These are phyloP conservation scores for Nakazawaea peltata DNA, from an alignment of 805 yeast species.

Conservation along the genomic window DNA sequence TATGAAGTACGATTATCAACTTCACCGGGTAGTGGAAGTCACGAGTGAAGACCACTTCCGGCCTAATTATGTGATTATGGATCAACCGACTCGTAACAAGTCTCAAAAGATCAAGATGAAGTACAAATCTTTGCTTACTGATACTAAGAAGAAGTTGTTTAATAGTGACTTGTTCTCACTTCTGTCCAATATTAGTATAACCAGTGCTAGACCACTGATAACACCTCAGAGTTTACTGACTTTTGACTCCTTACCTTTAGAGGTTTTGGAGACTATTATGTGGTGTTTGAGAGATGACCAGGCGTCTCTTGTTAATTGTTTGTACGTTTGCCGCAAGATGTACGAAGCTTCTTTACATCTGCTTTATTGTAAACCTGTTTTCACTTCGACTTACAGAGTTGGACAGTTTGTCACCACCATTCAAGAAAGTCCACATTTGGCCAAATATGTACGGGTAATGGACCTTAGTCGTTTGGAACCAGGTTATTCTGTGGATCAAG, in stretches of 20 bases:
- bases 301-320: constrained; percentile 30
- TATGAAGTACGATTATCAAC: constrained; percentile 40
- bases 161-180: constrained; percentile 36
- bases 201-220: background rate
- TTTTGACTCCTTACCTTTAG: constrained; percentile 31
- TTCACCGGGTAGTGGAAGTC: constrained; percentile 16
- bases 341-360: constrained; percentile 43
- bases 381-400: constrained; percentile 68
- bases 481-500: constrained; percentile 25
- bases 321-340: constrained; percentile 45
- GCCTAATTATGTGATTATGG: background rate
- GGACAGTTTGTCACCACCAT: constrained; percentile 73
- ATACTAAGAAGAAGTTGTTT: constrained; percentile 18
- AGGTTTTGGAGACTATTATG: constrained; percentile 32
- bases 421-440: constrained; percentile 47
- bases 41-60: constrained; percentile 1
- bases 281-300: constrained; percentile 26
- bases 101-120: constrained; percentile 30
- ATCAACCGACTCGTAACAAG: constrained; percentile 13
- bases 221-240: constrained; percentile 11
- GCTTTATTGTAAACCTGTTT: constrained; percentile 44
- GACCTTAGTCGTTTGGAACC: constrained; percentile 47
- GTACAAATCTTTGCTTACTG: constrained; percentile 36
- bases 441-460: constrained; percentile 43
- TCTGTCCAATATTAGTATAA: constrained; percentile 14